Base-by-base conservation (phyloP, 1,139 yeast species). In the Blastobotrys capitulatus region DNA sequence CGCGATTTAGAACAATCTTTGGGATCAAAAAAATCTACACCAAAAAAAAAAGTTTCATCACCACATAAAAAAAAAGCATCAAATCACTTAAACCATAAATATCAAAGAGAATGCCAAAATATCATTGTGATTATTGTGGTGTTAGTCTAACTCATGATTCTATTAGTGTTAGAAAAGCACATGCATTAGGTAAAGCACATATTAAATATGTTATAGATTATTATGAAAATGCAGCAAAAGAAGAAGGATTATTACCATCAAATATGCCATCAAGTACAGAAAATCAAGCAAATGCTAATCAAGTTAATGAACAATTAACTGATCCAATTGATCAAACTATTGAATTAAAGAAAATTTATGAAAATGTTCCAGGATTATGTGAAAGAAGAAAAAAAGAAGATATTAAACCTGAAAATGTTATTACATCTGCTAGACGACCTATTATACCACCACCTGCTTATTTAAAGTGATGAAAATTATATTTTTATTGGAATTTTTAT, bases 81-180 rank as follows among this genome's bases (percentile, higher is more conserved):
- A 5, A 5, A 22, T 7, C 25, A 22, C 25, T 4, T 5, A 5
- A 22, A 22, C 6, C 4, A 5, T 7, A 22, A 22, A 5, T 35
- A 3, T 10, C 6, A 44, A 37, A 42, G 2, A 19, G 10, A 35
- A 35, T 35, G 38, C 20, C 38, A 6, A 35, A 35, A 35, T 42
- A 45, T 31, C 35, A 39, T 68, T 89, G 97, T 68, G 95, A 86
- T 60, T 89, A 88, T 63, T 89, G 97, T 65, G 83, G 82, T 67
- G 80, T 73, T 67, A 54, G 85, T 60, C 73, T 89, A 53, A 89
- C 96, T 1, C 97, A 89, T 63, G 96, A 88, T 67, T 85, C 95
- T 29, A 74, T 82, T 64, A 85, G 95, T 69, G 97, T 89, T 48
- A 72, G 96, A 41, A 83, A 85, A 61, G 83, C 90, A 39, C 97